Conservation (phyloP, 305 asterid genomes). For the Striga hermonthica region DNA sequence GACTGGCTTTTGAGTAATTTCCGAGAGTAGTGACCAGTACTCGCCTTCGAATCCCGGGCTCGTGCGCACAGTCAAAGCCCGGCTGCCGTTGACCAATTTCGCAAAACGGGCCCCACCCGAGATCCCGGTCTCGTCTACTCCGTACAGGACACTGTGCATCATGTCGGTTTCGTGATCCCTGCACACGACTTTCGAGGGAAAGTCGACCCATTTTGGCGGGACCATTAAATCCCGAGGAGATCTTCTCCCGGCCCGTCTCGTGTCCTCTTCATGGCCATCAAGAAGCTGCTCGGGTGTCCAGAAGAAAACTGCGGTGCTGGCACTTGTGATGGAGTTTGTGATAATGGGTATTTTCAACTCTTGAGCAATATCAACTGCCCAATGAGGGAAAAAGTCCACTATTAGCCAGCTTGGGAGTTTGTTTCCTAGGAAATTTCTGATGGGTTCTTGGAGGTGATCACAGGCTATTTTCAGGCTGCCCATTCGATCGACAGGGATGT, state of each 20-base stretch:
- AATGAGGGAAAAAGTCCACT: conserved; percentile 15
- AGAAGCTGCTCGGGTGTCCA: conserved; percentile 15
- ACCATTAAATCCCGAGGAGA: too few relatives aligned
- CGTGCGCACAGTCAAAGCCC: conserved; percentile 24
- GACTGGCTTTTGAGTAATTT: conserved; percentile 21
- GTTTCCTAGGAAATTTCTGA: conserved; percentile 26
- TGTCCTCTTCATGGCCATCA: too few relatives aligned
- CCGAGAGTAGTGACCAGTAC: conserved; percentile 1
- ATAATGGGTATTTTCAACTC: conserved; percentile 23
- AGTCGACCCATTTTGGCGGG: not conserved
- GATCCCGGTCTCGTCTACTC: conserved; percentile 1
- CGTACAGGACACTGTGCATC: not conserved
- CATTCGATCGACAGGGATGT: too few relatives aligned
- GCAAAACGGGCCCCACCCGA: conserved; percentile 17
- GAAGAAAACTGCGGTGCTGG: conserved; percentile 15
- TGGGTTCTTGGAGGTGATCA: conserved; percentile 28
- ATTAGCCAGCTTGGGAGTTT: conserved; percentile 28
- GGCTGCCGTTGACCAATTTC: conserved; percentile 10
- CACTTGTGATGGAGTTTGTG: not conserved
- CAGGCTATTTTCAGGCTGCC: not conserved
- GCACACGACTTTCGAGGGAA: conserved; percentile 27
- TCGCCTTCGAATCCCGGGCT: conserved; percentile 29
- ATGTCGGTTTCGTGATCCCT: conserved; percentile 23
- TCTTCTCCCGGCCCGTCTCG: too few relatives aligned
- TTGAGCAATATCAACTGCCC: conserved; percentile 26